phyloP scores from a whole-genome alignment of 345 rosid genomes.

The Corchorus olitorius region DNA sequence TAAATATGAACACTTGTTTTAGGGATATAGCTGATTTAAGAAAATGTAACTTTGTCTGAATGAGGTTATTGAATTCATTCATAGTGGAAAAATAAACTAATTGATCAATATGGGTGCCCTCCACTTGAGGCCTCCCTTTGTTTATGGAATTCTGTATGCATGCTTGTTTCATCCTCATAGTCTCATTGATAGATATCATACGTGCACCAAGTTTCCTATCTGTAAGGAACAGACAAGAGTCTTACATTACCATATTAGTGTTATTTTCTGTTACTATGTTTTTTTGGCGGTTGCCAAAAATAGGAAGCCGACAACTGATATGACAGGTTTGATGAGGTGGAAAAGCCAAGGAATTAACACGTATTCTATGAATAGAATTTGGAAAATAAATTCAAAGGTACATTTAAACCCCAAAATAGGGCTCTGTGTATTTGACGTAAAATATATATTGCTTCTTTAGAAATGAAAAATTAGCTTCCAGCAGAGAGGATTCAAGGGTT shows the following conservation, averaged over 20 bases:
- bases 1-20: conserved; percentile 10
- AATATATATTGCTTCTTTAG: too few relatives aligned
- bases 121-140: neutral
- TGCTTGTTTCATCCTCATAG: too few relatives aligned
- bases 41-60: neutral
- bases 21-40: neutral
- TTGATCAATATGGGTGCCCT: neutral
- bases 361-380: neutral
- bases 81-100: conserved; percentile 5
- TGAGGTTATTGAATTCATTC: conserved; percentile 8
- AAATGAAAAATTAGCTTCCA: too few relatives aligned
- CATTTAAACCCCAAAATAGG: neutral
- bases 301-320: neutral
- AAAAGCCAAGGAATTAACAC: neutral
- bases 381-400: neutral
- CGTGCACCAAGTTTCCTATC: neutral
- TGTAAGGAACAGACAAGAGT: neutral
- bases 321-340: neutral
- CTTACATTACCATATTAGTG: too few relatives aligned
- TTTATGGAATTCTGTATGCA: neutral
- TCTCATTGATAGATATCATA: too few relatives aligned
- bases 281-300: neutral
- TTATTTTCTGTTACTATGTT: too few relatives aligned
- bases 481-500: neutral
- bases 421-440: too few relatives aligned